These are phyloP conservation scores for Daldinia bambusicola DNA, from an alignment of 495 filamentous ascomycete genomes.

Conservation along the genomic window DNA sequence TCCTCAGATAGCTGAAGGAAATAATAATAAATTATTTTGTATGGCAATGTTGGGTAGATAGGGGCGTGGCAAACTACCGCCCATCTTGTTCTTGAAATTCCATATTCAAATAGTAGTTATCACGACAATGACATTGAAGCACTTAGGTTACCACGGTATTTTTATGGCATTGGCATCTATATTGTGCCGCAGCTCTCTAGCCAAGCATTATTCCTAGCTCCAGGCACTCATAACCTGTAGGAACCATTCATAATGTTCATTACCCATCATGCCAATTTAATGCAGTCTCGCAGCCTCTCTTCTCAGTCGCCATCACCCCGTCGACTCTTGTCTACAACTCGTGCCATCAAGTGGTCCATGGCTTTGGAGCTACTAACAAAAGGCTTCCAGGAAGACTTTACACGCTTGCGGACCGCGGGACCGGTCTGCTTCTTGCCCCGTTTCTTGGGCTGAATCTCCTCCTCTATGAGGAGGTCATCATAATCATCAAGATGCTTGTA, in stretches of 20 bases:
- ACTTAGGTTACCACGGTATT: background rate
- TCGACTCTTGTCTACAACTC: background rate
- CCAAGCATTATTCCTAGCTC: background rate
- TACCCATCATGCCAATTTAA: background rate
- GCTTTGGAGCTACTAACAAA: background rate
- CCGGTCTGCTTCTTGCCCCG: background rate
- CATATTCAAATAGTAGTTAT: too few relatives aligned
- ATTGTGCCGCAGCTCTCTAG: background rate
- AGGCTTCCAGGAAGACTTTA: background rate
- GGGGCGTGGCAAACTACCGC: too few relatives aligned
- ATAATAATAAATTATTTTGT: too few relatives aligned
- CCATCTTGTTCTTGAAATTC: too few relatives aligned
- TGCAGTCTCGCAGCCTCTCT: background rate
- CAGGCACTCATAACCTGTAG: background rate
- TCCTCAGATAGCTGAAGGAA: too few relatives aligned
- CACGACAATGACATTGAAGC: background rate
- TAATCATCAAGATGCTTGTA: too few relatives aligned
- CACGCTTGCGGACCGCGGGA: background rate
- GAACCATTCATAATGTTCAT: background rate
- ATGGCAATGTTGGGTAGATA: too few relatives aligned
- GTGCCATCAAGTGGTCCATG: background rate
- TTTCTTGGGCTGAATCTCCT: background rate
- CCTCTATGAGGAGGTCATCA: too few relatives aligned
- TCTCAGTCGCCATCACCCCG: background rate
- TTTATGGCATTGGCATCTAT: background rate